A percentile compares a stretch with the other conserved stretches of the same genome.
Conservation (phyloP, 2,329 filamentous ascomycete genomes). For the Calonectria crousiana region DNA sequence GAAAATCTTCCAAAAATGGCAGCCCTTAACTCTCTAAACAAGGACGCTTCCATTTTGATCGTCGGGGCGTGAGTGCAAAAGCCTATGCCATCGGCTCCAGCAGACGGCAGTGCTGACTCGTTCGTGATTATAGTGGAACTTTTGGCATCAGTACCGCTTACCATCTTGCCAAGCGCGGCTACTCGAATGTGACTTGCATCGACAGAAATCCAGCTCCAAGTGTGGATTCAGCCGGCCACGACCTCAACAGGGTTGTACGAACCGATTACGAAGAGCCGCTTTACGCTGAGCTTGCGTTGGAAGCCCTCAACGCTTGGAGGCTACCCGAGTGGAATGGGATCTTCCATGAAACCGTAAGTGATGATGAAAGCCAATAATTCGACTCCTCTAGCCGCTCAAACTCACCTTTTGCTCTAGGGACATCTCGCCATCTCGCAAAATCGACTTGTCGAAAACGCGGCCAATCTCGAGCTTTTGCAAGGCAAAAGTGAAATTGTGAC, state of each 20-base stretch:
- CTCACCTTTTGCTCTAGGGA: background rate
- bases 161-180: conserved; percentile 29
- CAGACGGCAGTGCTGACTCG: background rate
- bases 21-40: background rate
- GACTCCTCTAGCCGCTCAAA: background rate
- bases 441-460: background rate
- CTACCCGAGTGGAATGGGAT: conserved; percentile 21
- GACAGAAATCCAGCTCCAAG: conserved; percentile 34
- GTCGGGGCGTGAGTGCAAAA: conserved; percentile 19
- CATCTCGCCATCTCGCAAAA: conserved; percentile 15
- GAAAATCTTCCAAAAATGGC: background rate
- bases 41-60: conserved; percentile 19
- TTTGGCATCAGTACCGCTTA: conserved; percentile 27
- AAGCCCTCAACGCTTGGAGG: conserved; percentile 25
- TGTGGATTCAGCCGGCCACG: conserved; percentile 33
- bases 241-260: conserved; percentile 31
- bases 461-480: conserved; percentile 17
- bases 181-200: conserved; percentile 32
- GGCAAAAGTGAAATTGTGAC: conserved; percentile 14
- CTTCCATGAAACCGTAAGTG: conserved; percentile 25
- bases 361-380: background rate
- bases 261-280: conserved; percentile 26
- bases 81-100: background rate
- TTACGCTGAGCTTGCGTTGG: conserved; percentile 17
- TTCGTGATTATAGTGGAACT: conserved; percentile 7